Evolutionary conservation across 2,329 filamentous ascomycete species (phyloP).

Genomic region (Fusarium succisae): DNA sequence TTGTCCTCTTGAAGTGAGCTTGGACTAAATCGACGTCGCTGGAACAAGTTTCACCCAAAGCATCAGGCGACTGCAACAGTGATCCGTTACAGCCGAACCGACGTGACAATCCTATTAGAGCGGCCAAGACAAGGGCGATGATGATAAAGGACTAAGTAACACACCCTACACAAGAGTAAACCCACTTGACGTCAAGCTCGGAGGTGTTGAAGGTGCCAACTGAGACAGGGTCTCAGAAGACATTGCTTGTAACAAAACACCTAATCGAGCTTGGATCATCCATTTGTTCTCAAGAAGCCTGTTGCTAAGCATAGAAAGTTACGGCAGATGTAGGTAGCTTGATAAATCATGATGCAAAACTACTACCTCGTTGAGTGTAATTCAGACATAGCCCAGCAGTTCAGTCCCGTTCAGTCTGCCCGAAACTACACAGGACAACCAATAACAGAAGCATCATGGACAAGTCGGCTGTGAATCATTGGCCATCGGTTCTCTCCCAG

Average conservation of each 20-base stretch:
- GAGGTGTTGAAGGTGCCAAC: not conserved
- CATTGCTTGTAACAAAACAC: not conserved
- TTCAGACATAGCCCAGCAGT: not conserved
- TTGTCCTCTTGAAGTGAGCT: not conserved
- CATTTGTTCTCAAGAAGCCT: not conserved
- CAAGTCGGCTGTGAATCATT: constrained; percentile 20
- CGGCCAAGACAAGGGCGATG: not conserved
- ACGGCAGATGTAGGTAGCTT: not conserved
- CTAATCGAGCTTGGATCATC: not conserved
- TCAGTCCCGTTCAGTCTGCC: not conserved
- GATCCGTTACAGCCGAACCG: not conserved
- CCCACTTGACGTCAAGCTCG: not conserved
- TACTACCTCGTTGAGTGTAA: not conserved
- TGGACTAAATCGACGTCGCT: not conserved
- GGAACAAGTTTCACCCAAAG: not conserved
- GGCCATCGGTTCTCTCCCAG: not conserved
- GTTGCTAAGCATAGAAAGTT: no score
- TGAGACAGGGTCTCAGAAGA: not conserved
- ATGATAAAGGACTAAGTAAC: not conserved
- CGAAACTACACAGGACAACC: not conserved
- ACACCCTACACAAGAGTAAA: not conserved
- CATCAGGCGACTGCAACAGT: not conserved
- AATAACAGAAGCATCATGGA: not conserved
- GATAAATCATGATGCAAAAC: not conserved
- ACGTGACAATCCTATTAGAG: not conserved